Conservation (phyloP, 805 yeast species). For the Schwanniomyces vanrijiae region DNA sequence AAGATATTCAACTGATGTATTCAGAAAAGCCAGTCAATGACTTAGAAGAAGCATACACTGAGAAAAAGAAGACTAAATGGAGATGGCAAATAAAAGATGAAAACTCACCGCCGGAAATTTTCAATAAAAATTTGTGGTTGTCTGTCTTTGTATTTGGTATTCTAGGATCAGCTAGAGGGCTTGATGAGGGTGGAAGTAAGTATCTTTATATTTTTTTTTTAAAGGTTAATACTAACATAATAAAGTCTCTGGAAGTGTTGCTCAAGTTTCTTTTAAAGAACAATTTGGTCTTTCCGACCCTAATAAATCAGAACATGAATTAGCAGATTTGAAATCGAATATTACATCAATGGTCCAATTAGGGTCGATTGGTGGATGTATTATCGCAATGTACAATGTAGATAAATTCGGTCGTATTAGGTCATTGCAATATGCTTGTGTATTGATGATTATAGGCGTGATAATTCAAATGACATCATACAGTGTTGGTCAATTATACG, state of each 20-base stretch:
- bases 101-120: slow-evolving; percentile 45
- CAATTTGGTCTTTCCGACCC: slow-evolving; percentile 47
- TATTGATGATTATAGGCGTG: slow-evolving; percentile 46
- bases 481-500: slow-evolving; percentile 50
- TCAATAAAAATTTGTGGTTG: slow-evolving; percentile 44
- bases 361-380: slow-evolving; percentile 55
- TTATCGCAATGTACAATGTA: slow-evolving; percentile 47
- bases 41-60: background rate
- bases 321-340: slow-evolving; percentile 51
- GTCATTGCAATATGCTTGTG: slow-evolving; percentile 44
- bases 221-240: background rate
- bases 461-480: slow-evolving; percentile 49
- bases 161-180: slow-evolving; percentile 57
- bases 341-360: slow-evolving; percentile 60
- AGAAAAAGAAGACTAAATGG: background rate
- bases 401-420: slow-evolving; percentile 54
- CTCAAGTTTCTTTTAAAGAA: slow-evolving; percentile 41
- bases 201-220: background rate
- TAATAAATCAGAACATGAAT: slow-evolving; percentile 25
- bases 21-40: background rate
- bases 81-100: slow-evolving; percentile 15
- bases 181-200: slow-evolving; percentile 50
- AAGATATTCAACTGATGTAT: background rate
- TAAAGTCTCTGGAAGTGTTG: slow-evolving; percentile 40
- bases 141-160: slow-evolving; percentile 53